These are phyloP conservation scores for Helianthus annuus DNA, from an alignment of 129 eudicot genomes.

Conservation along the genomic window DNA sequence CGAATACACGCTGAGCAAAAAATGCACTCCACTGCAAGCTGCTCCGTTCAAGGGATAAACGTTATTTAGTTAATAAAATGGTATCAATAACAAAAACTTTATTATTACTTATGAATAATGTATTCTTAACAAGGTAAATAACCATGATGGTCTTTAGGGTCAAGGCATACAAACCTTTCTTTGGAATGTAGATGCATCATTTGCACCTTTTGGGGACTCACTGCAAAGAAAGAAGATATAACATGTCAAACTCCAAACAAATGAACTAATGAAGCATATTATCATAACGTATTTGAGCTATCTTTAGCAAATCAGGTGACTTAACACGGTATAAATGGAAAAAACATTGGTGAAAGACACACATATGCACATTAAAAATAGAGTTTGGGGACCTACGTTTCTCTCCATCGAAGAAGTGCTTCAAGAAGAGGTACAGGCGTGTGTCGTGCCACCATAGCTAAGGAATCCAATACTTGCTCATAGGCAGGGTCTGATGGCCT, in stretches of 20 bases:
- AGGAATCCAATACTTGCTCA: conserved; percentile 95
- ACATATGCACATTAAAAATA: not conserved
- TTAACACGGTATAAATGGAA: conserved; percentile 7
- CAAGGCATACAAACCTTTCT: conserved; percentile 71
- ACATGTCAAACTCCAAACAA: conserved; percentile 25
- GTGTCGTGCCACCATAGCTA: conserved; percentile 99
- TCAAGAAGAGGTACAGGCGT: conserved; percentile 97
- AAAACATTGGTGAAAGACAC: not conserved
- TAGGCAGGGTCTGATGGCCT: conserved; percentile 98
- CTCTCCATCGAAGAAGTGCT: conserved; percentile 98
- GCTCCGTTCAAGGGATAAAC: conserved; percentile 30
- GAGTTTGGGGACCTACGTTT: conserved; percentile 53
- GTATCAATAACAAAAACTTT: not conserved
- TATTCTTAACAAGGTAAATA: not conserved
- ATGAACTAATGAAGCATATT: conserved; percentile 14
- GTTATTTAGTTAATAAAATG: not conserved
- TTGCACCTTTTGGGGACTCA: conserved; percentile 97
- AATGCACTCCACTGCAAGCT: conserved; percentile 99
- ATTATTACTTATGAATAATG: not conserved
- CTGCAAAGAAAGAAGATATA: conserved; percentile 51
- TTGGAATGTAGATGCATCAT: conserved; percentile 97
- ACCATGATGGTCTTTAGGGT: conserved; percentile 1
- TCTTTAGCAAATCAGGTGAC: conserved; percentile 10
- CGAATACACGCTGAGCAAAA: conserved; percentile 99
- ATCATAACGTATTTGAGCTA: conserved; percentile 13